Base-by-base conservation (phyloP, 129 eudicot genomes). In the Logfia minima region DNA sequence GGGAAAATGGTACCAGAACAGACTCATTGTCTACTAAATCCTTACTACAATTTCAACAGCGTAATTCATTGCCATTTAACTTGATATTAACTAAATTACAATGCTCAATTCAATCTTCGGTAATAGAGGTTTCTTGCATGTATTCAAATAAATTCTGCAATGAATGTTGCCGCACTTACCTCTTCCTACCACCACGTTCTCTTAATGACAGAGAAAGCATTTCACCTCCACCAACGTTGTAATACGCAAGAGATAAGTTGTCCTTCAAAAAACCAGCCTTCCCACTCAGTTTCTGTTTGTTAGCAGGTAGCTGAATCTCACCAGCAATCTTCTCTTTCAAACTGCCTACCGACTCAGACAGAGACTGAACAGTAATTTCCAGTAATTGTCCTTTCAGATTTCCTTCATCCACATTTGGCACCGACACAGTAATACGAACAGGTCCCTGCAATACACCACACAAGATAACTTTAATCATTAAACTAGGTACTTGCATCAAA, bases 151-250 rank as follows among this genome's bases (percentile, higher is more conserved):
- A 37, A 4, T 37, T 37, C 41, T 7, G 41, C 41, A 6, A 37
- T 41, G 48, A 41, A 41, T 41, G 14, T 41, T 9, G 14, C 48
- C 0, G 18, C 55, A 48, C 63, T 88, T 85, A 91, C 88, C 94
- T 85, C 85, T 87, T 91, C 73, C 92, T 75, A 71, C 97, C 97
- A 85, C 97, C 94, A 73, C 97, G 94, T 74, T 91, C 97, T 79
- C 92, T 87, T 75, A 91, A 84, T 45, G 94, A 91, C 48, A 91
- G 87, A 21, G 88, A 62, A 45, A 91, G 86, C 48, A 85, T 26
- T 68, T 91, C 94, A 21, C 91, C 88, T 43, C 76, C 85, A 70
- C 78, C 87, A 77, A 91, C 78, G 59, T 91, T 91, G 81, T 91
- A 91, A 78, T 91, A 85, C 2, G 97, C 97, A 62, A 91, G 97